Evolutionary conservation across 306 rosid genomes (phyloP).

Genomic region (Cucurbita pepo): DNA sequence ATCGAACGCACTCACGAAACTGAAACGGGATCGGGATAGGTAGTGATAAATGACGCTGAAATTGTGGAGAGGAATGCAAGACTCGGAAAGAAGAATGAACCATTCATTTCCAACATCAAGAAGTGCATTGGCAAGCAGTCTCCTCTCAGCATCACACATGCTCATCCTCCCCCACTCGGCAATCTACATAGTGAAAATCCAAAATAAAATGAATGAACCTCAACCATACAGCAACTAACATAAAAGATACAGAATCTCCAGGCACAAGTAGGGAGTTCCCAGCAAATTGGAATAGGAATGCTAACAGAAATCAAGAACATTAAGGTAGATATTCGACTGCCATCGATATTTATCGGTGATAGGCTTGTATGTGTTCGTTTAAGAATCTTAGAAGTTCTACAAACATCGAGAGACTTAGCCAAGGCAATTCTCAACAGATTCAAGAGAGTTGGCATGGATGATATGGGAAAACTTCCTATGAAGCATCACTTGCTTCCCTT

Average conservation of each 20-base stretch:
- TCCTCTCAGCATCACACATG: conserved; percentile 62
- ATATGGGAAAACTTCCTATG: background rate
- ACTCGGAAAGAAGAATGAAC: conserved; percentile 52
- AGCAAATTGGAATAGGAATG: background rate
- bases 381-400: background rate
- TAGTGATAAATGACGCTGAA: conserved; percentile 43
- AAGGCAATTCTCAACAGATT: background rate
- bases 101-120: conserved; percentile 57
- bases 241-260: background rate
- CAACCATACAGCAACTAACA: background rate
- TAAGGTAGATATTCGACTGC: background rate
- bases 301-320: background rate
- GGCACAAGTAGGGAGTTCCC: background rate
- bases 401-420: background rate
- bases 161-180: conserved; percentile 68
- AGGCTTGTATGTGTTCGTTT: background rate
- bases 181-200: conserved; percentile 18
- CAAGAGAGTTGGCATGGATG: background rate
- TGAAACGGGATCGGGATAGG: conserved; percentile 36
- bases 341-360: background rate
- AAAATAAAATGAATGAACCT: background rate
- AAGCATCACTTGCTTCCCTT: background rate
- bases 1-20: conserved; percentile 47
- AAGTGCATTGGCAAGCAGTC: conserved; percentile 58
- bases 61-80: conserved; percentile 61